These are phyloP conservation scores for Trifolium fragiferum DNA, from an alignment of 306 rosid species.

Conservation along the genomic window DNA sequence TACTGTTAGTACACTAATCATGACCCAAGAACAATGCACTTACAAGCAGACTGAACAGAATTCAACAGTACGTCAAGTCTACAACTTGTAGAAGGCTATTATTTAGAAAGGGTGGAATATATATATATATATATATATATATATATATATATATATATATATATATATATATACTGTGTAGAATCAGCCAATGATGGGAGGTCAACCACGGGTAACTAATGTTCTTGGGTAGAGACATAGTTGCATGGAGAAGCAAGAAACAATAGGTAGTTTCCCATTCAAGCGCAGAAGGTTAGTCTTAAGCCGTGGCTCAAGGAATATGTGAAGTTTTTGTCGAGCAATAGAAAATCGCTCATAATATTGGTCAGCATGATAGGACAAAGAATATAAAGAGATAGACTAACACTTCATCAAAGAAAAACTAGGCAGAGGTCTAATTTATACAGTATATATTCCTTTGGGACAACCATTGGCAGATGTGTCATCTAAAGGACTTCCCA, in stretches of 20 bases:
- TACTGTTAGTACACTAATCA: not conserved
- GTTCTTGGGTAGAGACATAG: not conserved
- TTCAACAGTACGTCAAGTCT: not conserved
- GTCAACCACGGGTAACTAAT: not conserved
- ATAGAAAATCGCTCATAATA: not conserved
- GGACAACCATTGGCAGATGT: not conserved
- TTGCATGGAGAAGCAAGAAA: not conserved
- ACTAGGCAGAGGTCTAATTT: not conserved
- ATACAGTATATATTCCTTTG: not conserved
- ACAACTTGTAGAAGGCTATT: not conserved
- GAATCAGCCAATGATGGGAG: not conserved
- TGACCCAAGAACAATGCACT: not conserved
- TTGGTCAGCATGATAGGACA: not conserved
- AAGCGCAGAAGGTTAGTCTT: not conserved
- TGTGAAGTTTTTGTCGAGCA: not conserved
- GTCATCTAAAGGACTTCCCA: not conserved
- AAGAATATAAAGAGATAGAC: not conserved
- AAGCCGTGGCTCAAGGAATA: not conserved
- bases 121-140: too few relatives aligned
- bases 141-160: too few relatives aligned
- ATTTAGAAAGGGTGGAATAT: not conserved
- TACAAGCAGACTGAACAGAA: not conserved
- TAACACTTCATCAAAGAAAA: not conserved
- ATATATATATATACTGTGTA: not conserved
- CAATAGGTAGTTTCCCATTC: not conserved